These are phyloP conservation scores for Alternaria alternata DNA, from an alignment of 2,329 filamentous ascomycete genomes.

Conservation along the genomic window DNA sequence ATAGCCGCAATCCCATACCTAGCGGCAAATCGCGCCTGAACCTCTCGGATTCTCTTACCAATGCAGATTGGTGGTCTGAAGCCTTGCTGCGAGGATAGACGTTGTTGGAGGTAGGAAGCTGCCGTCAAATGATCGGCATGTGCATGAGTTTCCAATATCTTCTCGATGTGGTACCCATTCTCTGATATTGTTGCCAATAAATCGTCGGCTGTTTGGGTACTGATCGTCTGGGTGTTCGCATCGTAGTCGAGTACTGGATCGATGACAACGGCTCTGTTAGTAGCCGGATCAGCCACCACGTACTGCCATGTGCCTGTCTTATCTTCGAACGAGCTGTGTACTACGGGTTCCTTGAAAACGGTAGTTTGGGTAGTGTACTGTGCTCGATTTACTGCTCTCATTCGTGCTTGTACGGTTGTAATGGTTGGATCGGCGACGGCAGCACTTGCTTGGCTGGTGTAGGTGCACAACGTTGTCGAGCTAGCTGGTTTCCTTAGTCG, in stretches of 20 bases:
- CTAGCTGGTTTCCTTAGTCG: background rate
- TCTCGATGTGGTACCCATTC: constrained; percentile 58
- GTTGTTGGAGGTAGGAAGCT: constrained; percentile 63
- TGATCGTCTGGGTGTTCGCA: constrained; percentile 53
- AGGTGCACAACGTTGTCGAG: background rate
- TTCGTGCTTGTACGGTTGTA: background rate
- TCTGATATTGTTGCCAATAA: constrained; percentile 57
- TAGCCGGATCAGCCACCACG: constrained; percentile 63
- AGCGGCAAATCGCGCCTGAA: constrained; percentile 61
- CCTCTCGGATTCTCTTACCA: constrained; percentile 61
- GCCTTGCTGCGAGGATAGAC: constrained; percentile 46
- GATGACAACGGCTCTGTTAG: constrained; percentile 63
- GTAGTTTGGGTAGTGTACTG: background rate
- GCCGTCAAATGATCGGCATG: constrained; percentile 70
- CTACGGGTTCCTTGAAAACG: constrained; percentile 12
- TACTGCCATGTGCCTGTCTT: constrained; percentile 67
- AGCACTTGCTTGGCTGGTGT: background rate
- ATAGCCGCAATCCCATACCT: constrained; percentile 57
- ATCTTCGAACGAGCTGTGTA: constrained; percentile 46
- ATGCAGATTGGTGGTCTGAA: constrained; percentile 60
- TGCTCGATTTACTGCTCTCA: background rate
- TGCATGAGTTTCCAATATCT: constrained; percentile 69
- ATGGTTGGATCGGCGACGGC: background rate
- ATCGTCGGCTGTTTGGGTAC: constrained; percentile 62
- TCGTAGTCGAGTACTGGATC: constrained; percentile 70